phyloP scores from a whole-genome alignment of 1,284 basidiomycete species.

The Ceratobasidium sp. region DNA sequence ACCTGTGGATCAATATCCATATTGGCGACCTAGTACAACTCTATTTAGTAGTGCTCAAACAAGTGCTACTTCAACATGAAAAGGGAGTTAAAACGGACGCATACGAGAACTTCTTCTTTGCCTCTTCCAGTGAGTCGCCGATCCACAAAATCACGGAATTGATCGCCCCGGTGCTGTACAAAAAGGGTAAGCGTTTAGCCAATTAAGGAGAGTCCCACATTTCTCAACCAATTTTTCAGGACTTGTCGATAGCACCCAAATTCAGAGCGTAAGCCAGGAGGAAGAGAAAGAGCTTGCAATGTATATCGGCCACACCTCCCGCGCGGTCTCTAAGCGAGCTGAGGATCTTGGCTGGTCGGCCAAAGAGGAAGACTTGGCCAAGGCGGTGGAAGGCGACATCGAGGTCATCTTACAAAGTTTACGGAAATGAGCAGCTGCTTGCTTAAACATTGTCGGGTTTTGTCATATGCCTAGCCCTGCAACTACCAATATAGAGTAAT shows the following conservation, averaged over 20 bases:
- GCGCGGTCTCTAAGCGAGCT: neutral
- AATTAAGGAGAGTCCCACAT: neutral
- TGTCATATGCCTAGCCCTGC: no score
- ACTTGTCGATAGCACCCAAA: slow-evolving; percentile 16
- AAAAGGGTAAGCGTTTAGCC: slow-evolving; percentile 15
- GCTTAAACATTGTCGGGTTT: no score
- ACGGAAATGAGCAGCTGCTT: no score
- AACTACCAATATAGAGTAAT: no score
- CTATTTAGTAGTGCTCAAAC: slow-evolving; percentile 16
- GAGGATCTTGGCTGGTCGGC: neutral
- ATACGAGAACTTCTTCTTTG: slow-evolving; percentile 31
- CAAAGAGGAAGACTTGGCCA: no score
- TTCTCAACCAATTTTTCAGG: neutral
- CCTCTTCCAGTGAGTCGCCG: slow-evolving; percentile 11
- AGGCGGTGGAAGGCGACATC: no score
- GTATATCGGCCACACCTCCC: slow-evolving; percentile 1
- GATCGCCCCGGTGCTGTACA: slow-evolving; percentile 15
- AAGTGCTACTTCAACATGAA: slow-evolving; percentile 8
- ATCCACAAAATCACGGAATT: slow-evolving; percentile 6
- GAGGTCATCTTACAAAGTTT: no score
- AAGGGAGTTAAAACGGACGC: slow-evolving; percentile 11
- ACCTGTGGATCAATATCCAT: slow-evolving; percentile 25
- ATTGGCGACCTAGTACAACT: slow-evolving; percentile 2
- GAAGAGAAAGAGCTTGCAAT: slow-evolving; percentile 12
- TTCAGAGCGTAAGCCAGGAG: neutral